These are phyloP conservation scores for Penicillium riverlandense DNA, from an alignment of 495 filamentous ascomycete species.

Conservation along the genomic window DNA sequence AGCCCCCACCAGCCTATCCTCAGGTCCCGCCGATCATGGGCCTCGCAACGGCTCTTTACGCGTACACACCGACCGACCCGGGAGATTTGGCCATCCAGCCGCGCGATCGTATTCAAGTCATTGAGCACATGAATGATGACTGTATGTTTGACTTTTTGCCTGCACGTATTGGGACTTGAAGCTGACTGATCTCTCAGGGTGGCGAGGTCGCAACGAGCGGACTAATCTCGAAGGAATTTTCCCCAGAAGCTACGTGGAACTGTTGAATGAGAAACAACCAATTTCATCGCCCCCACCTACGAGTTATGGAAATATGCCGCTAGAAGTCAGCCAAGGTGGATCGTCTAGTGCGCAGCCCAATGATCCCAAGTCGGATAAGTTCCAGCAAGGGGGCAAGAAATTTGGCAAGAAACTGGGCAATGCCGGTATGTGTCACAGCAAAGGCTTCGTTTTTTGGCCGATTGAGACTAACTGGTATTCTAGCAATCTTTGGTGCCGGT, in stretches of 20 bases:
- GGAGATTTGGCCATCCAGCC: constrained; percentile 71
- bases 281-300: constrained; percentile 23
- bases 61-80: constrained; percentile 67
- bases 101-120: constrained; percentile 69
- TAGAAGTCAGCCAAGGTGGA: constrained; percentile 43
- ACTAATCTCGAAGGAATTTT: constrained; percentile 86
- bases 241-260: constrained; percentile 77
- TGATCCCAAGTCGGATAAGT: constrained; percentile 35
- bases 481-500: constrained; percentile 71
- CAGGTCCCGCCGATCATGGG: constrained; percentile 53
- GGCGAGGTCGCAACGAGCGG: constrained; percentile 76
- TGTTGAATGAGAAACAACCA: constrained; percentile 37
- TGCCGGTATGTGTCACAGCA: constrained; percentile 35
- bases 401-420: constrained; percentile 52
- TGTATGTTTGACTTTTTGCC: constrained; percentile 45
- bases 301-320: constrained; percentile 46
- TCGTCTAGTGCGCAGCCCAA: constrained; percentile 16
- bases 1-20: constrained; percentile 44
- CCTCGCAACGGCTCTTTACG: constrained; percentile 74
- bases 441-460: not conserved
- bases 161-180: not conserved
- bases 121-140: constrained; percentile 89
- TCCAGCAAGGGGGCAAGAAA: constrained; percentile 49
- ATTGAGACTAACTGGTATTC: constrained; percentile 2
- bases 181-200: constrained; percentile 38